Base-by-base conservation (phyloP, 805 yeast genomes). In the Candida andamanensis region DNA sequence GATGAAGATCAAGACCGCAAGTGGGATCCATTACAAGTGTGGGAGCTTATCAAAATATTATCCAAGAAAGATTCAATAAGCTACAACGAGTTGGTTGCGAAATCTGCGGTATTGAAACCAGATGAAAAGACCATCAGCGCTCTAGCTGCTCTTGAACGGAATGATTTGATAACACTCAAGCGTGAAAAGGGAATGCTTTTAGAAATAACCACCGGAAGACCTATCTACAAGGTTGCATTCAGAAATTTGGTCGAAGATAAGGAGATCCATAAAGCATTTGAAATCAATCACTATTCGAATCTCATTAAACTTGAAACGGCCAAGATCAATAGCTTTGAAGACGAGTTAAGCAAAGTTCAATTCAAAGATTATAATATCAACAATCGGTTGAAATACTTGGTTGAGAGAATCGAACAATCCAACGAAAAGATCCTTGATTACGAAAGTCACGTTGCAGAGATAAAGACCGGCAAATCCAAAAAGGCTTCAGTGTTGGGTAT, bases 151-250 rank as follows among this genome's bases (percentile, higher is more conserved):
- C 67, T 92, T 48, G 97, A 90, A 50, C 82, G 78, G 50, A 73
- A 76, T 22, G 96, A 89, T 28, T 58, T 92, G 46, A 72, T 92
- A 24, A 59, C 80, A 1, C 71, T 86, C 33, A 62, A 72, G n/a
- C 72, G 86, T 38, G 83, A 80, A 25, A 80, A 84, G 41, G 97
- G 97, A 12, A 72, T 85, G 17, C 58, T 85, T 14, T 61, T 67
- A 27, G 70, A 72, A 5, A 73, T 92, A 13, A 56, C 60, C 14
- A 85, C 95, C 1, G 95, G 95, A 0, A 79, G 87, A 46, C 97
- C 98, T 2, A 60, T 92, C 15, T 87, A 67, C 54, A 69, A 72
- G 36, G 84, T 89, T 0, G 95, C 97, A 0, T 92, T 90, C 59
- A 47, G 65, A 35, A 72, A 72, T 37, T 64, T 92, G 49, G 69